Base-by-base conservation (phyloP, 2,329 filamentous ascomycete genomes). In the Myriosclerotinia curreyana region DNA sequence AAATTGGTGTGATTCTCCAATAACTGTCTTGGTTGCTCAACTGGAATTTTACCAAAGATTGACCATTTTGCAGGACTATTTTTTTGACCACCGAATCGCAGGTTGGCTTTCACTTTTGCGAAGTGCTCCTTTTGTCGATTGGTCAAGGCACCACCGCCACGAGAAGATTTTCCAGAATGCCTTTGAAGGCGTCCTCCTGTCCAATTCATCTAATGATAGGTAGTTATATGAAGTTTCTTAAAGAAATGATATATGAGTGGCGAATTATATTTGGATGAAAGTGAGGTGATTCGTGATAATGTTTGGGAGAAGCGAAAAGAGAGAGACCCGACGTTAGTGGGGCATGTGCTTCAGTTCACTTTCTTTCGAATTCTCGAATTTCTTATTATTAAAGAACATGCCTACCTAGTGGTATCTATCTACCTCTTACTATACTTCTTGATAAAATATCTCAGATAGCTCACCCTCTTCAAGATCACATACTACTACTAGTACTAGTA, bases 41-140 rank as follows among this genome's bases (percentile, higher is more conserved):
- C 44, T 5, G 53, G 20, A 14, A 67, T 58, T 8, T 51, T 65
- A 59, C 67, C 66, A 60, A 71, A 65, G 25, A 67, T 64, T 22
- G 65, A 64, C 50, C 63, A 68, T 52, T 70, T 71, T 15, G 53
- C 55, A 7, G 77, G 75, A 20, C 71, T 75, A 8, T 71, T 73
- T 46, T 73, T 76, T 49, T 68, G 64, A 3, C 54, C 9, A 68
- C 68, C 71, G 62, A 65, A 74, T 34, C 71, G 69, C 6, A 74
- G 60, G 42, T 72, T 75, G 28, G 74, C 75, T 50, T 77, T 76
- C 44, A 75, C 76, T 64, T 76, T 79, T 50, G 80, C 79, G 65
- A 82, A 81, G 67, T 82, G 77, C 56, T 80, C 75, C 67, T 77
- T 80, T 66, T 81, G 80, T n/a, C 74, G 75, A n/a, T 28, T 48